Base-by-base conservation (phyloP, 176 grass and related monocot genomes). In the Avena sativa region DNA sequence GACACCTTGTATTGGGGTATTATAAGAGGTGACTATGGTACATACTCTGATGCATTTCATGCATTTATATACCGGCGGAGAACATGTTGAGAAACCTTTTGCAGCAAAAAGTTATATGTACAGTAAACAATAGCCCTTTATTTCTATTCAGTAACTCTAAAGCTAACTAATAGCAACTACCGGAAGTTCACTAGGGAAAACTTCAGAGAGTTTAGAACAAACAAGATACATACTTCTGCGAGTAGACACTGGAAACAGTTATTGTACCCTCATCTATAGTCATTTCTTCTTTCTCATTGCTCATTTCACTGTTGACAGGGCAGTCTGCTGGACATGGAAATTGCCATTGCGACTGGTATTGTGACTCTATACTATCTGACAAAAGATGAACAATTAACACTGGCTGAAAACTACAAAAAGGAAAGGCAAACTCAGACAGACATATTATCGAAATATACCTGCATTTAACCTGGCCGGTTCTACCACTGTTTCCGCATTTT, bases 221-320 rank as follows among this genome's bases (percentile, higher is more conserved):
- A 56, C 44, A 74, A 77, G 61, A 44, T 51, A 89, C 83, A 81
- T 65, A 94, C 92, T 91, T 89, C 84, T 94, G 87, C 32, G 89
- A 89, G 76, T 94, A 94, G 30, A 94, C 30, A 56, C 89, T 94
- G 80, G 92, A 94, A 44, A 94, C 38, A 51, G 80, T 87, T 67
- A 94, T 89, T 75, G 92, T 94, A 55, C 92, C 92, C 84, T 94
- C 92, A 85, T 94, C 92, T 85, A 94, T 94, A 43, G 87, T 78
- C 69, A 94, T 50, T 52, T 89, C 92, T 61, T 93, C 89, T 71
- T 91, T 89, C 46, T 89, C 89, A 72, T 82, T 84, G 58, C 75
- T 84, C 26, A 89, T 84, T 55, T 91, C 89, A 84, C 72, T 72
- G 73, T 81, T 78, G 20, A 89, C 76, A 51, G 84, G 71, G 64